A percentile compares a stretch with the other conserved stretches of the same genome.
These are phyloP conservation scores for Diplodia scrobiculata DNA, from an alignment of 2,329 filamentous ascomycete genomes.

Conservation along the genomic window DNA sequence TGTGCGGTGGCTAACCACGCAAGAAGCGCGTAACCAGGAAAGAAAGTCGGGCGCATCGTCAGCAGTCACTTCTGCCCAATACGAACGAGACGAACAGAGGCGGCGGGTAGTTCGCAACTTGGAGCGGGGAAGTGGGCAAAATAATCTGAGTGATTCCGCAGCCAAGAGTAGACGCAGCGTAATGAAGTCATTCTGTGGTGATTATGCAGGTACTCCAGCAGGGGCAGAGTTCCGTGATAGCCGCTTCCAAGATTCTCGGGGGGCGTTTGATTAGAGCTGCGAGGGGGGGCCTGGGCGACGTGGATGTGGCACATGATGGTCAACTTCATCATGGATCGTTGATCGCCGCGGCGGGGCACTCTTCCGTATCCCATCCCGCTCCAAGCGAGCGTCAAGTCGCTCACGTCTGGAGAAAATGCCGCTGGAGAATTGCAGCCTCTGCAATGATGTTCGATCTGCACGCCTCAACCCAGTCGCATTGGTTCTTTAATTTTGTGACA, in stretches of 20 bases:
- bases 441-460: slow-evolving; percentile 15
- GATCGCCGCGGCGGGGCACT: slow-evolving; percentile 10
- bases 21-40: not conserved
- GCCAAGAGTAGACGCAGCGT: slow-evolving; percentile 4
- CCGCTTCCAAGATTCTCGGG: not conserved
- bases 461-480: slow-evolving; percentile 30
- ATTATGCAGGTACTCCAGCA: slow-evolving; percentile 23
- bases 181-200: slow-evolving; percentile 20
- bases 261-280: not conserved
- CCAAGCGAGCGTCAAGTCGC: not conserved
- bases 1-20: slow-evolving; percentile 11
- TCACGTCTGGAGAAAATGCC: not conserved
- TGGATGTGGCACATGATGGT: slow-evolving; percentile 12
- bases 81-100: not conserved
- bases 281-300: not conserved
- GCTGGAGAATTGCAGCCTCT: not conserved
- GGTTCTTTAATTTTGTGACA: slow-evolving; percentile 29
- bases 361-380: slow-evolving; percentile 2
- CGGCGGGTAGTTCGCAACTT: not conserved
- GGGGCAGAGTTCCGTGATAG: slow-evolving; percentile 11
- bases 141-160: not conserved
- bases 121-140: slow-evolving; percentile 12
- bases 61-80: not conserved
- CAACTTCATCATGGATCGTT: slow-evolving; percentile 23
- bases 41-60: slow-evolving; percentile 1